Base-by-base conservation (phyloP, 202 grass and related monocot genomes). In the Musa balbisiana region DNA sequence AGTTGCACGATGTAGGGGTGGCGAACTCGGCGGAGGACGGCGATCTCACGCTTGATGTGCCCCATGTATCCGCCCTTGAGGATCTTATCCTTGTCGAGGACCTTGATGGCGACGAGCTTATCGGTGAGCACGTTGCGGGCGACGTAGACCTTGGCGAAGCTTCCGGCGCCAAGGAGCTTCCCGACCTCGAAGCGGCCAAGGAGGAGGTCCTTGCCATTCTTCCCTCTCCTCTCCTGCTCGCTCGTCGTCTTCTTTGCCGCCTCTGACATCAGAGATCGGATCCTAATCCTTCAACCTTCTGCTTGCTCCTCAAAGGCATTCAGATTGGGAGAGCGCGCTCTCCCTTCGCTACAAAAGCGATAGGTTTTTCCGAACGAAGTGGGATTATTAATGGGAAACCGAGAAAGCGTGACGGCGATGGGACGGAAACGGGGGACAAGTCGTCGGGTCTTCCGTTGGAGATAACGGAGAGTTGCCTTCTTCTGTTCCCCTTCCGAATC, bases 11-110 rank as follows among this genome's bases (percentile, higher is more conserved):
- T 85, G 81, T 98, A 94, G 0, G 95, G 95, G 82, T 98, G 95
- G 67, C 95, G 90, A 62, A 98, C 95, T 29, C 91, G 89, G 58
- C 89, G 87, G n/a, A 99, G 87, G 75, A 99, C 88, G 20, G 89
- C 76, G 78, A 99, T 95, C 87, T 99, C 95, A 54, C 95, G 89
- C 80, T 99, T 99, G 86, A 99, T 94, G 71, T 94, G 95, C 17
- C 75, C 22, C 27, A 89, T 85, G 26, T 94, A 77, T 2, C 95
- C 95, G 58, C 83, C 84, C 73, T 81, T 82, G 16, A 92, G 78
- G 50, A 92, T 88, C 71, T 81, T 86, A 75, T 94, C 91, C 83
- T 93, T 88, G 86, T 98, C 95, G 33, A 98, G 86, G 62, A 87
- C 88, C 83, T 98, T 98, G 74, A 99, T 99, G 19, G 95, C 95